A percentile compares a stretch with the other conserved stretches of the same genome.
These are phyloP conservation scores for Fusarium hainanense DNA, from an alignment of 2,329 filamentous ascomycete genomes.

Conservation along the genomic window DNA sequence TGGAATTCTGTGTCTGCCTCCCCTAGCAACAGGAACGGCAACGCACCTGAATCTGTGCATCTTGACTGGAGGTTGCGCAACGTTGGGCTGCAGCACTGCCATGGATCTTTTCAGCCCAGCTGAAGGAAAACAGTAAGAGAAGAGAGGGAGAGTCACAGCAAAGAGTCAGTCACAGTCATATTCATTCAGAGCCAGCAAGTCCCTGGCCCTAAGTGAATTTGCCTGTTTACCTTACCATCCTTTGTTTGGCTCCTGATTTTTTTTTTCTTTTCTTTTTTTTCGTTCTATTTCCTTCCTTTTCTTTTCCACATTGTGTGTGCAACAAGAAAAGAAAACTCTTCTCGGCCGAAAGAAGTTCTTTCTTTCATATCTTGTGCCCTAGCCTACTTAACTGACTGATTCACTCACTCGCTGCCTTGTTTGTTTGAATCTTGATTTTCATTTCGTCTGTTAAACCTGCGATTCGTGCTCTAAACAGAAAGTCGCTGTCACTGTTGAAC, in stretches of 20 bases:
- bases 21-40: slow-evolving; percentile 31
- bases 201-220: slow-evolving; percentile 12
- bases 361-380: slow-evolving; percentile 18
- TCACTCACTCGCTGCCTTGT: not conserved
- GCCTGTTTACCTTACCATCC: slow-evolving; percentile 8
- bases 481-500: slow-evolving; percentile 19
- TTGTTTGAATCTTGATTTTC: slow-evolving; percentile 1
- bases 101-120: slow-evolving; percentile 31
- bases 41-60: slow-evolving; percentile 21
- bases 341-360: slow-evolving; percentile 2
- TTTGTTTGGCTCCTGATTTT: slow-evolving; percentile 7
- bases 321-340: not conserved
- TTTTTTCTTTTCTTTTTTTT: not conserved
- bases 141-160: not conserved
- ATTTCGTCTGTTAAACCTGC: not conserved
- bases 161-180: not conserved
- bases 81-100: slow-evolving; percentile 39
- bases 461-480: slow-evolving; percentile 10
- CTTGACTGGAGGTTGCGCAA: slow-evolving; percentile 36
- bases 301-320: slow-evolving; percentile 2
- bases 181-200: not conserved
- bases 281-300: not conserved
- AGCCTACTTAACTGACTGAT: not conserved
- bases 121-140: slow-evolving; percentile 17
- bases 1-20: slow-evolving; percentile 31